Evolutionary conservation across 345 rosid species (phyloP).

Genomic region (Salix dunnii): DNA sequence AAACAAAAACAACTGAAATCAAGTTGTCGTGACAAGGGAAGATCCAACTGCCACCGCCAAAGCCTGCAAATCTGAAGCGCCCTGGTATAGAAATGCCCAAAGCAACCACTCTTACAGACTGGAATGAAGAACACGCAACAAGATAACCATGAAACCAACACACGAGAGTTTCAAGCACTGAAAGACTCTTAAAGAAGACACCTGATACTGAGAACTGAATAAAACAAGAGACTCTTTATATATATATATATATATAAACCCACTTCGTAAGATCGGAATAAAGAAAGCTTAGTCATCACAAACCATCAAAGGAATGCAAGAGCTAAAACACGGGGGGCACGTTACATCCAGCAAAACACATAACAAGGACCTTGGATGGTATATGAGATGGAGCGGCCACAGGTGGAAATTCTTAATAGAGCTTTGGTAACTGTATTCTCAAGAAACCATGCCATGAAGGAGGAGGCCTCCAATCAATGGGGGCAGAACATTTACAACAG

Average conservation of each 20-base stretch:
- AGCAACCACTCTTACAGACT: slow-evolving; percentile 16
- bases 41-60: slow-evolving; percentile 25
- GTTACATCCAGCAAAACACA: slow-evolving; percentile 30
- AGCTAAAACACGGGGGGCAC: slow-evolving; percentile 28
- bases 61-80: slow-evolving; percentile 19
- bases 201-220: slow-evolving; percentile 12
- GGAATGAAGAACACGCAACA: background rate
- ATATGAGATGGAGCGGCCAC: slow-evolving; percentile 12
- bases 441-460: slow-evolving; percentile 31
- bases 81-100: slow-evolving; percentile 21
- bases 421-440: slow-evolving; percentile 41
- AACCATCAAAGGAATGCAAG: background rate
- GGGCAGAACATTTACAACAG: slow-evolving; percentile 34
- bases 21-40: slow-evolving; percentile 16
- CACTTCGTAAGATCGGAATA: slow-evolving; percentile 20
- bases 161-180: background rate
- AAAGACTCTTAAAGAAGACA: slow-evolving; percentile 3
- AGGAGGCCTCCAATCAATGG: slow-evolving; percentile 26
- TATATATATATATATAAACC: slow-evolving; percentile 1
- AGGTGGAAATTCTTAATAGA: slow-evolving; percentile 24
- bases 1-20: slow-evolving; percentile 20
- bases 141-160: background rate
- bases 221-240: background rate
- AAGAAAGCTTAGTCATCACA: slow-evolving; percentile 19
- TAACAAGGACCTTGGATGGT: slow-evolving; percentile 7